Base-by-base conservation (phyloP, 2,329 filamentous ascomycete genomes). In the Incumbomyces lentus region DNA sequence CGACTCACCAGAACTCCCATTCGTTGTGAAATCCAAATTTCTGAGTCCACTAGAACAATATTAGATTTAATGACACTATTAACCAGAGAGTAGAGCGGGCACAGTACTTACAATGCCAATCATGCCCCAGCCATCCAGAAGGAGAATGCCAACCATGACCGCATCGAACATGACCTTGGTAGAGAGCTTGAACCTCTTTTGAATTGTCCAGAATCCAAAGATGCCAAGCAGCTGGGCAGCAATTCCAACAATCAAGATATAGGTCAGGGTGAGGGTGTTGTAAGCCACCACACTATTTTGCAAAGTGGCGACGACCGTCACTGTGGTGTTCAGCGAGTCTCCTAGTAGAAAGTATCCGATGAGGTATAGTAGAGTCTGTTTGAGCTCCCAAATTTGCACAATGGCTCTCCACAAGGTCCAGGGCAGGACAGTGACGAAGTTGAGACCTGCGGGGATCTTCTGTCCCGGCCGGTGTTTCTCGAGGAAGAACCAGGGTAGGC, bases 81-180 rank as follows among this genome's bases (percentile, higher is more conserved):
- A 26, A 26, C n/a, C n/a, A n/a, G 22, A 8, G 22, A 26, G 4
- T 8, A 8, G 22, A 26, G 5, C 4, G 22, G 8, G 22, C 22
- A 26, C 4, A 17, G 36, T 6, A 39, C 36, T 13, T 39, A 39
- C 36, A 22, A 39, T 75, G 1, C 74, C 75, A 32, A 78, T 70
- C 71, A 78, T 75, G 31, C 75, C 75, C 74, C 75, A 78, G 43
- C 65, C 70, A 49, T 69, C 67, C 6, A 83, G 70, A 0, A 83
- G 52, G 12, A 82, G 69, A 51, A 83, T 82, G 31, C 67, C 71
- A 2, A 81, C 61, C 52, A 78, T 79, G 47, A 83, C 71, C 7
- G 69, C 65, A 57, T 81, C 80, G 66, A 84, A 82, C 80, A 84
- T 84, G 13, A 73, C 75, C 60, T 84, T 84, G 1, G 79, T 81